Conservation (phyloP, 345 rosid species). For the Gynandropsis gynandra region DNA sequence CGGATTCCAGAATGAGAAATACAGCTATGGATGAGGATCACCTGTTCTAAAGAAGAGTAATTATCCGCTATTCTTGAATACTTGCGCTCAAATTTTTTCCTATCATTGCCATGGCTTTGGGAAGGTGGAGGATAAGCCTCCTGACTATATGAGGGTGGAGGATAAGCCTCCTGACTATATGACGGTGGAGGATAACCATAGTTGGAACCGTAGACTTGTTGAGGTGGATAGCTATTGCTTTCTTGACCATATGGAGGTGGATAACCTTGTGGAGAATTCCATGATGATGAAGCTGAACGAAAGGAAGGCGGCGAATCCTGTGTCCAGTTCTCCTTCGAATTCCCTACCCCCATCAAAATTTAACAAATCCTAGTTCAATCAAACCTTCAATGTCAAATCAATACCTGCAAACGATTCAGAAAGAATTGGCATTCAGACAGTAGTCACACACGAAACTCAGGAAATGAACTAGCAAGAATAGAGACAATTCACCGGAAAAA, state of each 20-base stretch:
- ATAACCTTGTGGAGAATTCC: conserved; percentile 37
- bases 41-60: conserved; percentile 76
- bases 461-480: too few species aligned
- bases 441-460: too few species aligned
- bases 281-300: conserved; percentile 38
- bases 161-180: conserved; percentile 20
- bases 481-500: too few species aligned
- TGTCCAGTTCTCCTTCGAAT: conserved; percentile 46
- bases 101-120: conserved; percentile 18
- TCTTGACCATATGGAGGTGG: conserved; percentile 43
- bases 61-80: conserved; percentile 78
- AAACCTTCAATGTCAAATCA: conserved; percentile 2
- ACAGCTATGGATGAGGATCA: conserved; percentile 15
- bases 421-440: conserved; percentile 6
- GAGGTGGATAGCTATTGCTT: conserved; percentile 34
- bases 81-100: conserved; percentile 57
- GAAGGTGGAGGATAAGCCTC: conserved; percentile 30
- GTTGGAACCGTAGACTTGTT: conserved; percentile 18
- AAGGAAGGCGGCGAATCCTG: conserved; percentile 14
- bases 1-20: too few species aligned
- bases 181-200: conserved; percentile 8
- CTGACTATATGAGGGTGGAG: conserved; percentile 28
- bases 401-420: conserved; percentile 17
- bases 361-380: background rate
- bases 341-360: conserved; percentile 56